phyloP scores from a whole-genome alignment of 768 basidiomycete genomes.

The Boletus sensibilis region DNA sequence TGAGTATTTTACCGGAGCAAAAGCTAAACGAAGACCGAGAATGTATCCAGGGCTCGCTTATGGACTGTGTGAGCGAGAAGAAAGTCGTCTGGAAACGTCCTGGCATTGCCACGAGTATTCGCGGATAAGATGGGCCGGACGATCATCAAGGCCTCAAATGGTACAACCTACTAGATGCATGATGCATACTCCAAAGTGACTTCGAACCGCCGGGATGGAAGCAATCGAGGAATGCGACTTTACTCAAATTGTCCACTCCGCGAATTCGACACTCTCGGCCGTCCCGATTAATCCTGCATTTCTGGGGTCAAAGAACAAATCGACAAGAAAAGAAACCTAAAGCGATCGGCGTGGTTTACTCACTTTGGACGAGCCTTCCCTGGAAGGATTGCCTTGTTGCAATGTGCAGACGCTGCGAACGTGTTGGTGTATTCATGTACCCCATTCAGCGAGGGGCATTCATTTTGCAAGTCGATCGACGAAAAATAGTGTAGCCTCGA shows the following conservation, averaged over 20 bases:
- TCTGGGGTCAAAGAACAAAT: background rate
- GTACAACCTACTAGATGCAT: background rate
- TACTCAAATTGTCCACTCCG: slow-evolving; percentile 22
- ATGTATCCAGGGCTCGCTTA: background rate
- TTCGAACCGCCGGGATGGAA: slow-evolving; percentile 6
- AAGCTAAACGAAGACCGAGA: background rate
- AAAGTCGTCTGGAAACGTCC: background rate
- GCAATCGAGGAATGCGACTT: slow-evolving; percentile 1
- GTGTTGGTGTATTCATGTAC: background rate
- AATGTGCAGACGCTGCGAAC: background rate
- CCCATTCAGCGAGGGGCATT: slow-evolving; percentile 1
- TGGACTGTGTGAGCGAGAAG: background rate
- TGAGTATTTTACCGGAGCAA: background rate
- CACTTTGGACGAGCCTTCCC: background rate
- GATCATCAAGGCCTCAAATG: background rate
- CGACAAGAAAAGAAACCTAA: slow-evolving; percentile 1
- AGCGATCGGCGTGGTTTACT: background rate
- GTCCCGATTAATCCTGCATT: slow-evolving; percentile 10
- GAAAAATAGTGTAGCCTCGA: slow-evolving; percentile 13
- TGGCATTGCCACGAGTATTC: background rate
- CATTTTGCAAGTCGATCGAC: slow-evolving; percentile 8
- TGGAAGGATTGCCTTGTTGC: too few relatives aligned
- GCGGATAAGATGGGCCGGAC: background rate
- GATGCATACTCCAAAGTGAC: background rate
- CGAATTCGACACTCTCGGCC: slow-evolving; percentile 6